Evolutionary conservation across 192 early-diverging fungal genomes (phyloP).

Genomic region (Nowakowskiella sp.): DNA sequence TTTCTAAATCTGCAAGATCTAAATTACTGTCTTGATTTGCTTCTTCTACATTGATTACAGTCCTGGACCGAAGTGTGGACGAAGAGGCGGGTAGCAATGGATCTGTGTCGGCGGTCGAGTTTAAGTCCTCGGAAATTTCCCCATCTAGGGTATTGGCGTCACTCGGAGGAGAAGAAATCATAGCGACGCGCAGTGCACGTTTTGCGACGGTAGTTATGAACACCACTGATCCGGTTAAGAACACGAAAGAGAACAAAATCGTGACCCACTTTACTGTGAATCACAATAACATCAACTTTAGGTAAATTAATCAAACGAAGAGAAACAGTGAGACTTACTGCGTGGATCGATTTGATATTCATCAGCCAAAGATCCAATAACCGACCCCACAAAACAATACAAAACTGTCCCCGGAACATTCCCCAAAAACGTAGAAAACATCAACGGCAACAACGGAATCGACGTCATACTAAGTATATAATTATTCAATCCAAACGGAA

Average conservation of each 20-base stretch:
- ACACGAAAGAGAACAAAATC: constrained; percentile 4
- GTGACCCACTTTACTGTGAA: no score
- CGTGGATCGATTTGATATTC: constrained; percentile 6
- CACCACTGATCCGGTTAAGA: constrained; percentile 15
- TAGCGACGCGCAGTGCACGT: constrained; percentile 10
- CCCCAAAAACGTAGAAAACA: constrained; percentile 10
- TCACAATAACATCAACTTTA: background rate
- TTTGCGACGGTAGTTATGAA: constrained; percentile 20
- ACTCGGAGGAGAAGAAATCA: background rate
- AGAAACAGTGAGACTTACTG: background rate
- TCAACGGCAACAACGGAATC: constrained; percentile 6
- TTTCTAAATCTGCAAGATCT: no score
- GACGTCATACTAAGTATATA: constrained; percentile 16
- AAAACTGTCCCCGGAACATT: constrained; percentile 7
- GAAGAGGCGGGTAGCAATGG: no score
- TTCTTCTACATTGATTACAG: no score
- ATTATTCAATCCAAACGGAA: constrained; percentile 20
- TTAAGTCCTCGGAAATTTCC: no score
- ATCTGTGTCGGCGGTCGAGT: no score
- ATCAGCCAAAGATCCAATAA: constrained; percentile 12
- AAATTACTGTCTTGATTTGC: no score
- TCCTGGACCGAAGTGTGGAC: no score
- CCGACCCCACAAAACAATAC: constrained; percentile 17
- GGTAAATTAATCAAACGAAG: background rate
- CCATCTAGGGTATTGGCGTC: no score